Evolutionary conservation across 2,329 filamentous ascomycete genomes (phyloP).

Genomic region (Sarocladium brachiariae): DNA sequence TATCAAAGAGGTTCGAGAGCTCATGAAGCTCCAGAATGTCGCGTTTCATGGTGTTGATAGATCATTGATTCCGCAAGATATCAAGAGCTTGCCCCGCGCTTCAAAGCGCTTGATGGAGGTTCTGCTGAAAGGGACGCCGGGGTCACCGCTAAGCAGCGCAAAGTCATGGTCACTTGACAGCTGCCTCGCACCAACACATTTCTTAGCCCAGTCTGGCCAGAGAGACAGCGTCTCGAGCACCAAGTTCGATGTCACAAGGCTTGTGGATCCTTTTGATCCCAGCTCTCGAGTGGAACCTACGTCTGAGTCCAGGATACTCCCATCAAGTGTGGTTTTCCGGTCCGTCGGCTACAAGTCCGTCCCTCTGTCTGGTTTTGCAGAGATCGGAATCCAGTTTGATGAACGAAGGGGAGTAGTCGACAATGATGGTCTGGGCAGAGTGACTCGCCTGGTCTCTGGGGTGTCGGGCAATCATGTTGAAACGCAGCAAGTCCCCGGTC

Average conservation of each 20-base stretch:
- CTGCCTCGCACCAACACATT: slow-evolving; percentile 68
- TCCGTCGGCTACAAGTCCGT: slow-evolving; percentile 93
- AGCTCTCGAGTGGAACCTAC: slow-evolving; percentile 41
- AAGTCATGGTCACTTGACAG: slow-evolving; percentile 84
- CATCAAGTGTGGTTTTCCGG: slow-evolving; percentile 71
- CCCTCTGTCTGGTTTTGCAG: slow-evolving; percentile 64
- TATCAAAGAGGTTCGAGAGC: slow-evolving; percentile 86
- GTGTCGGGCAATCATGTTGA: slow-evolving; percentile 21
- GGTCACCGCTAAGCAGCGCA: slow-evolving; percentile 17
- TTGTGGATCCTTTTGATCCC: slow-evolving; percentile 50
- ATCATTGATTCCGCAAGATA: slow-evolving; percentile 59
- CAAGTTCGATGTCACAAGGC: slow-evolving; percentile 55
- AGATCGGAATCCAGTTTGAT: slow-evolving; percentile 75
- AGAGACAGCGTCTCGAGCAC: slow-evolving; percentile 53
- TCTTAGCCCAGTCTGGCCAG: slow-evolving; percentile 44
- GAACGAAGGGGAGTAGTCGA: slow-evolving; percentile 64
- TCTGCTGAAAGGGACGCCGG: slow-evolving; percentile 64
- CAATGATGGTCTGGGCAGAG: slow-evolving; percentile 74
- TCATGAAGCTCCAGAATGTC: slow-evolving; percentile 69
- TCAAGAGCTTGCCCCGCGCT: slow-evolving; percentile 66
- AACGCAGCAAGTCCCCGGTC: slow-evolving; percentile 49
- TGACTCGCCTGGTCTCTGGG: slow-evolving; percentile 36
- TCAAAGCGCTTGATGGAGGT: slow-evolving; percentile 74
- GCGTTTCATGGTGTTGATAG: slow-evolving; percentile 63
- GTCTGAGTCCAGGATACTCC: slow-evolving; percentile 44